Evolutionary conservation across 2,329 filamentous ascomycete species (phyloP), one percentile per base, ranked within the genome.

Genomic region (Alternaria conjuncta): DNA sequence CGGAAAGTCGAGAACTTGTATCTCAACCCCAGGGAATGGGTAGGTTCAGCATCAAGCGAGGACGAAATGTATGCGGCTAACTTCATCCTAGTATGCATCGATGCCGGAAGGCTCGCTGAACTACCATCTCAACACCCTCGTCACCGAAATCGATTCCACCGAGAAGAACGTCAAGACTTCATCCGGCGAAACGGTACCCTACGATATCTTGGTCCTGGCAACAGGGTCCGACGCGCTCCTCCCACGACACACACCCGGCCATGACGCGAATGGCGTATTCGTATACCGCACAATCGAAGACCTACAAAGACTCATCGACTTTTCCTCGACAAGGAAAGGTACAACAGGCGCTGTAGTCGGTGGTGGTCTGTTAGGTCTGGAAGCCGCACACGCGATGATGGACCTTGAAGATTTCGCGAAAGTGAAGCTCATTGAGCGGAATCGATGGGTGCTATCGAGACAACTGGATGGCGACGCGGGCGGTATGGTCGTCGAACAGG

Each of bases 301-400:
- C 76, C 81, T 97, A 36, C 85, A 94, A 75, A 87, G 85, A 46
- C 86, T 97, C 5, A 96, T 97, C 60, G 83, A 85, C 1, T 97
- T 91, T 74, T 88, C 92, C 0, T 85, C 87, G 1, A 82, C 84
- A 11, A 87, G 88, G 57, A 91, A 89, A 70, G 92, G 88, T 5
- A 88, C 89, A 3, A 86, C 87, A 3, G 93, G 92, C 0, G 87
- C 89, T 5, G 93, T 96, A 0, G 92, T 97, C 4, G 94, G 94
- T 23, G 94, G 94, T 56, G 94, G 94, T 1, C 80, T 97, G 23
- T 85, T 97, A 0, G 94, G 94, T 1, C 86, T 97, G 0, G 94
- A 97, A 81, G 94, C 94, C 3, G 94, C 93, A 32, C 96, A 97
- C 73, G 94, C 94, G 2, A 94, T 97, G 92, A 90, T 94, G 83